Conservation (phyloP, 768 basidiomycete genomes). For the Amanita thiersii region DNA sequence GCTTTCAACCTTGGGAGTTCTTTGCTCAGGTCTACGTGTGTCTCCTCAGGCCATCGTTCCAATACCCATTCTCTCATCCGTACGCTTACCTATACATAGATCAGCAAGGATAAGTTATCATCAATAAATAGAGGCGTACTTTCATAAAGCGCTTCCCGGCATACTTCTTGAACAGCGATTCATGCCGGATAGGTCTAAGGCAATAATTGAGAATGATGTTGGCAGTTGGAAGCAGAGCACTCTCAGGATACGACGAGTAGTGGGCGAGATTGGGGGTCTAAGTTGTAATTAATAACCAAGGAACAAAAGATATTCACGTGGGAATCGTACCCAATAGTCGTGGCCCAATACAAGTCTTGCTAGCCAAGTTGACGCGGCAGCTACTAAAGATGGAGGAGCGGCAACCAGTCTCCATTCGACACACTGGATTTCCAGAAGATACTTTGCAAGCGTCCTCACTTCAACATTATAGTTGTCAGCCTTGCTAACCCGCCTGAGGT, state of each 20-base stretch:
- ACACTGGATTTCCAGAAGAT: constrained; percentile 85
- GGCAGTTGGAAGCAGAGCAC: constrained; percentile 76
- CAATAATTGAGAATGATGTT: constrained; percentile 93
- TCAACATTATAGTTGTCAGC: constrained; percentile 95
- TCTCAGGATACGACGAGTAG: constrained; percentile 90
- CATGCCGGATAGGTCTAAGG: constrained; percentile 68
- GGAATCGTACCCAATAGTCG: constrained; percentile 78
- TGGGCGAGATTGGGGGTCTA: constrained; percentile 84
- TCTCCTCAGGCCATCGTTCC: constrained; percentile 60
- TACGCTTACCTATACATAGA: constrained; percentile 54
- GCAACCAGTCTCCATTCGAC: constrained; percentile 83
- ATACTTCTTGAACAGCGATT: constrained; percentile 92
- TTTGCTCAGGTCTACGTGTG: constrained; percentile 46
- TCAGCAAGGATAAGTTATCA: neutral
- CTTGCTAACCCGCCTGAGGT: constrained; percentile 86
- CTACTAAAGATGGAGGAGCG: constrained; percentile 77
- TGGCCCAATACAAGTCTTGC: constrained; percentile 74
- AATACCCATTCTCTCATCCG: constrained; percentile 84
- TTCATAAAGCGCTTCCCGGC: constrained; percentile 85
- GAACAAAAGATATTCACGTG: neutral
- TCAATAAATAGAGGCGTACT: constrained; percentile 28
- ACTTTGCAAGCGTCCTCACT: constrained; percentile 88
- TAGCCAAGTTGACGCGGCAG: constrained; percentile 87
- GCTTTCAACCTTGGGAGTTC: constrained; percentile 57
- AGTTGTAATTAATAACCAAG: constrained; percentile 2